A percentile compares a stretch with the other conserved stretches of the same genome.
Evolutionary conservation across 176 grass and related monocot species (phyloP).

Genomic region (Carex scoparia): DNA sequence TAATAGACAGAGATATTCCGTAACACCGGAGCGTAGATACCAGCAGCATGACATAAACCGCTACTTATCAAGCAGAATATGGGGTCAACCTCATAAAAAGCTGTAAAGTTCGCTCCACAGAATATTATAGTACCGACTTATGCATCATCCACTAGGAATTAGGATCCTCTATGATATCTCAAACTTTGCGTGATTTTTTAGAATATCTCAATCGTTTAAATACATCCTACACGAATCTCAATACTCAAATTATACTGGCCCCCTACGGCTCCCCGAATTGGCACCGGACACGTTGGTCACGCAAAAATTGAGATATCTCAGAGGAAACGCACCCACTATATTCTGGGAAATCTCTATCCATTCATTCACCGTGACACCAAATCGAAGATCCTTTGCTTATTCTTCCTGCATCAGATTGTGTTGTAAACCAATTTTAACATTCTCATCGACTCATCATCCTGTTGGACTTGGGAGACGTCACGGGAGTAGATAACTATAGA

Average conservation of each 20-base stretch:
- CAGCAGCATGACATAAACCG: neutral
- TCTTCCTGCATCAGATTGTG: neutral
- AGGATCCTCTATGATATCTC: no score
- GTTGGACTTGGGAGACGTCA: no score
- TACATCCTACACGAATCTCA: no score
- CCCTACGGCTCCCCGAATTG: no score
- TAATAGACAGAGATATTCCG: no score
- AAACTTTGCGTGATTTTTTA: no score
- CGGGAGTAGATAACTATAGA: neutral
- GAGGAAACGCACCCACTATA: no score
- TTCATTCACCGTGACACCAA: conserved; percentile 1
- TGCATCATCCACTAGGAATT: neutral
- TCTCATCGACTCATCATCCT: neutral
- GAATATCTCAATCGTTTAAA: no score
- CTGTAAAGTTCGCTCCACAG: neutral
- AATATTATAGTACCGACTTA: neutral
- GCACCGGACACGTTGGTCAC: no score
- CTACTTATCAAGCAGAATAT: neutral
- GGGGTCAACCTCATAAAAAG: neutral
- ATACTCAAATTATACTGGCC: no score
- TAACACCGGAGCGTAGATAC: neutral
- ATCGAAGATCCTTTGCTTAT: neutral
- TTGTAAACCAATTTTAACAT: neutral
- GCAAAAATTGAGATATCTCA: no score
- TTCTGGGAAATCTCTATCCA: neutral